Conservation (phyloP, 2,329 filamentous ascomycete species). For the Ophiostoma australiae region DNA sequence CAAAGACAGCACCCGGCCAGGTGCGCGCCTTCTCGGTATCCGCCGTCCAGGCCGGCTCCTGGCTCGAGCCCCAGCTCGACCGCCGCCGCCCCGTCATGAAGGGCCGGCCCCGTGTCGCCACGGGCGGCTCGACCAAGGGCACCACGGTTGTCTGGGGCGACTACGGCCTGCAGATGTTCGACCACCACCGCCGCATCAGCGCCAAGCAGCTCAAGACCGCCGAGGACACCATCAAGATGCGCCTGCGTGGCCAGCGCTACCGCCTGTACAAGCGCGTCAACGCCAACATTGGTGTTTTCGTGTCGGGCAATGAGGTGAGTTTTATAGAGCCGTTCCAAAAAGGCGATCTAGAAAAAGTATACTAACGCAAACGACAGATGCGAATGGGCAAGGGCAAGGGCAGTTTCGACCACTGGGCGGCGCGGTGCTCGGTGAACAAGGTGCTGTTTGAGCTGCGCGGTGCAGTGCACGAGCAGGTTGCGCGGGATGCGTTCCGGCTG, state of each 20-base stretch:
- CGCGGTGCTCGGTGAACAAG: constrained; percentile 82
- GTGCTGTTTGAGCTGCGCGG: constrained; percentile 91
- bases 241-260: constrained; percentile 86
- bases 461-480: constrained; percentile 88
- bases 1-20: constrained; percentile 28
- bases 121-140: constrained; percentile 83
- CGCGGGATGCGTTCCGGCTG: constrained; percentile 85
- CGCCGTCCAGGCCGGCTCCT: constrained; percentile 57
- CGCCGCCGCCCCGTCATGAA: constrained; percentile 88
- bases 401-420: constrained; percentile 93
- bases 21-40: constrained; percentile 70
- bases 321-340: background rate
- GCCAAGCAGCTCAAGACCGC: constrained; percentile 82
- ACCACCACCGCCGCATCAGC: constrained; percentile 87
- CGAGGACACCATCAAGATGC: constrained; percentile 85
- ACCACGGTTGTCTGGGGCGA: constrained; percentile 96
- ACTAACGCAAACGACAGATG: constrained; percentile 46
- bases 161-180: constrained; percentile 87
- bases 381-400: constrained; percentile 99
- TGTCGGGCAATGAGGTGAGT: constrained; percentile 82
- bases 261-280: constrained; percentile 84
- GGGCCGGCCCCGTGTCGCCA: constrained; percentile 79
- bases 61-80: constrained; percentile 73
- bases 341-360: too few species aligned
- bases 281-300: constrained; percentile 92